Conservation (phyloP, 2,329 filamentous ascomycete species). For the Gliomastix tumulicola region DNA sequence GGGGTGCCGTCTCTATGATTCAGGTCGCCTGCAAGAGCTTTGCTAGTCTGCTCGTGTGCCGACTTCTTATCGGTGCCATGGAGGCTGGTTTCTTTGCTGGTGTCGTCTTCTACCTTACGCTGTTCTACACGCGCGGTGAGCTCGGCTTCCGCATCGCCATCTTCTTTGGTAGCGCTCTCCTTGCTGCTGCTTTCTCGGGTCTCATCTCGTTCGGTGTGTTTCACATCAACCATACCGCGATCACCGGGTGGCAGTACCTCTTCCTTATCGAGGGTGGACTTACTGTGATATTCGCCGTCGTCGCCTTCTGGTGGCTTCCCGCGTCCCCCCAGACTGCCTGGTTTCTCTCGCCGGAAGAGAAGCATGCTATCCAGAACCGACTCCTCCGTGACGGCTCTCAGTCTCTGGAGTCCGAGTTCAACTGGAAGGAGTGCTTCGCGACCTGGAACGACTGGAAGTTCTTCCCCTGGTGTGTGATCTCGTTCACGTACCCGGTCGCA, state of each 20-base stretch:
- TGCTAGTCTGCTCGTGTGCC: constrained; percentile 24
- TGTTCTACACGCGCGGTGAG: constrained; percentile 40
- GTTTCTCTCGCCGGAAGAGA: constrained; percentile 32
- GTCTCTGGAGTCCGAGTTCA: constrained; percentile 25
- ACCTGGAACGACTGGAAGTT: constrained; percentile 29
- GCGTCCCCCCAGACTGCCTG: constrained; percentile 32
- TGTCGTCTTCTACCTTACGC: constrained; percentile 1
- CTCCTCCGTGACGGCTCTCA: constrained; percentile 33
- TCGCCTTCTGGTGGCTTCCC: constrained; percentile 29
- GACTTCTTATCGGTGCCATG: constrained; percentile 23
- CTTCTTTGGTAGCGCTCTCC: constrained; percentile 49
- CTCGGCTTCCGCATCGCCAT: constrained; percentile 48
- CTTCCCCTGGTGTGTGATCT: constrained; percentile 33
- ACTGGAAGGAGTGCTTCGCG: constrained; percentile 29
- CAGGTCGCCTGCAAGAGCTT: constrained; percentile 2
- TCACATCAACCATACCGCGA: not conserved
- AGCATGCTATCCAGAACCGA: constrained; percentile 23
- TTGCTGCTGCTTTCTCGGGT: constrained; percentile 60
- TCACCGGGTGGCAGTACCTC: constrained; percentile 1
- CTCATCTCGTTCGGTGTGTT: constrained; percentile 29
- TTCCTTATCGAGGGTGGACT: constrained; percentile 1
- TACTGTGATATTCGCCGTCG: constrained; percentile 13
- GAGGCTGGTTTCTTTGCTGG: constrained; percentile 28
- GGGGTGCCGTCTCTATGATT: constrained; percentile 26
- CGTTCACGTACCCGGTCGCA: constrained; percentile 39